Conservation (phyloP, 345 rosid species). For the Microthlaspi erraticum region DNA sequence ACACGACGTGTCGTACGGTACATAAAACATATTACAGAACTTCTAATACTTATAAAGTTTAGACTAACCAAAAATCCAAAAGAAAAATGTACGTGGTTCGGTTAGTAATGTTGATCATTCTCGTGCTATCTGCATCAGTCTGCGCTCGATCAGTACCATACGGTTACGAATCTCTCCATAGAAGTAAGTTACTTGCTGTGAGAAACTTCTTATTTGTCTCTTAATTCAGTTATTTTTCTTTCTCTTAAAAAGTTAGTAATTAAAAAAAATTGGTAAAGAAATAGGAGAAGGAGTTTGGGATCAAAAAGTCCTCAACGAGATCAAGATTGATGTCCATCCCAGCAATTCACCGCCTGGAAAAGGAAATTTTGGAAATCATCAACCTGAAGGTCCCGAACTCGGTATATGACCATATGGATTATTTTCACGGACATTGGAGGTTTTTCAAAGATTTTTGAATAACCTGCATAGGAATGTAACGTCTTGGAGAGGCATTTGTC, state of each 20-base stretch:
- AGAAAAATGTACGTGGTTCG: constrained; percentile 1
- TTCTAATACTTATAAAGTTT: not conserved
- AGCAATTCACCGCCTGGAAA: not conserved
- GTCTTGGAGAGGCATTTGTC: no score
- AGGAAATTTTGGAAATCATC: no score
- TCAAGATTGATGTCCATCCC: not conserved
- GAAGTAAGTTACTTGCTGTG: not conserved
- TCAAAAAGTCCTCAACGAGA: not conserved
- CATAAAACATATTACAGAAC: not conserved
- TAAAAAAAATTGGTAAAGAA: not conserved
- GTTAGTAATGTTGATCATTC: not conserved
- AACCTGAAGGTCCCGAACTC: no score
- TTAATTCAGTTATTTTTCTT: not conserved
- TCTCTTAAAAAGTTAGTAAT: not conserved
- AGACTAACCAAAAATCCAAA: not conserved
- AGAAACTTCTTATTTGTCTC: not conserved
- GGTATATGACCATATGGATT: no score
- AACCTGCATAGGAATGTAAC: no score
- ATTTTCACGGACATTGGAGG: no score
- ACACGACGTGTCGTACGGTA: not conserved
- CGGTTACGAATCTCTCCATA: not conserved
- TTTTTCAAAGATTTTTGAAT: no score
- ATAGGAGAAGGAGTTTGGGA: not conserved
- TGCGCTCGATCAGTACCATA: not conserved
- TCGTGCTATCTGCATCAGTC: not conserved